A percentile compares a stretch with the other conserved stretches of the same genome.
Evolutionary conservation across 176 grass and related monocot species (phyloP).

Genomic region (Bonia amplexicaulis): DNA sequence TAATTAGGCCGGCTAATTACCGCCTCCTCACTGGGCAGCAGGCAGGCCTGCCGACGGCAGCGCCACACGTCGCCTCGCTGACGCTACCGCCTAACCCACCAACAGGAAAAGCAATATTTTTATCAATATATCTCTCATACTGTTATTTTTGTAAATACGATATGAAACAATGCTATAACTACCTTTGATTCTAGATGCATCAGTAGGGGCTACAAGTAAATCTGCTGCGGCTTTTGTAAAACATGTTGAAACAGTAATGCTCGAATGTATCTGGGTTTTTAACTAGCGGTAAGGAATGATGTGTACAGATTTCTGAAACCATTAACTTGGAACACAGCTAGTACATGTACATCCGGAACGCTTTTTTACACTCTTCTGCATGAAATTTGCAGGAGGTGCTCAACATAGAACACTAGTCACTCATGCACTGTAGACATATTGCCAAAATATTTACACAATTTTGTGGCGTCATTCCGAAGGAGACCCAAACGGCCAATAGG

Average conservation of each 20-base stretch:
- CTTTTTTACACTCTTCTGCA: not conserved
- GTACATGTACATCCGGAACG: not conserved
- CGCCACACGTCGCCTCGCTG: too few species aligned
- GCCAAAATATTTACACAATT: slow-evolving; percentile 12
- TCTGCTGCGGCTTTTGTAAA: slow-evolving; percentile 4
- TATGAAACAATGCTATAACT: too few species aligned
- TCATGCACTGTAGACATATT: not conserved
- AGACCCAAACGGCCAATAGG: not conserved
- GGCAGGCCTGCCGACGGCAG: too few species aligned
- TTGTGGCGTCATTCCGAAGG: not conserved
- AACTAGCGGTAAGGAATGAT: not conserved
- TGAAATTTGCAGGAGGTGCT: not conserved
- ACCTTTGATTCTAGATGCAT: too few species aligned
- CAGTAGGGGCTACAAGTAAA: not conserved
- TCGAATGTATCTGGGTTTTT: not conserved
- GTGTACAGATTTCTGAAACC: not conserved
- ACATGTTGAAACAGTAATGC: not conserved
- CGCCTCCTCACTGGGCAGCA: too few species aligned
- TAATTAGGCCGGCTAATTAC: too few species aligned
- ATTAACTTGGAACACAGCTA: not conserved
- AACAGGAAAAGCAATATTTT: too few species aligned
- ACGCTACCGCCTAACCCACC: too few species aligned
- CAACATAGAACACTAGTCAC: not conserved
- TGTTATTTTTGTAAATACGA: too few species aligned
- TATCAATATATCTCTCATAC: too few species aligned